Base-by-base conservation (phyloP, 1,284 basidiomycete genomes). In the Rhizoctonia solani region DNA sequence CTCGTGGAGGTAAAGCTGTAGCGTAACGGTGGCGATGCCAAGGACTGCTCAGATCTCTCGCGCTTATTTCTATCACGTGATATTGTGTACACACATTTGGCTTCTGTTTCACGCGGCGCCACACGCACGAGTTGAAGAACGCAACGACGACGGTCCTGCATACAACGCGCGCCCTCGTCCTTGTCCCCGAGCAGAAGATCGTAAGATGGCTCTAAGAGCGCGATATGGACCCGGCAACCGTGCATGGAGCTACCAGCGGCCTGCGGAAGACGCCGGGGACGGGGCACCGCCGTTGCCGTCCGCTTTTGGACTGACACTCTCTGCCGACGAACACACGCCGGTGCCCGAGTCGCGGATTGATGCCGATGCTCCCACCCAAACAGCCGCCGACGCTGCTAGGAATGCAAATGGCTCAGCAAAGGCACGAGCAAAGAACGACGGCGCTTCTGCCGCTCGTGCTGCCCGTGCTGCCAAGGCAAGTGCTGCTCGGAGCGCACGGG, bases 131-230 rank as follows among this genome's bases (percentile, higher is more conserved):
- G 58, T 61, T 61, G 58, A 61, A 61, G 46, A 59, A 59, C 27
- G 58, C 58, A 61, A 61, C 58, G 42, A 61, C 58, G 58, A 61
- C 58, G 58, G 46, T 56, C 41, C 58, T 61, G 58, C 58, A 61
- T 61, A 61, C 58, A 61, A 41, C 58, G 58, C 58, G n/a, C 58
- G 25, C 54, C 32, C 54, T 44, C 54, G 54, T 44, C 37, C 39
- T 27, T 23, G 39, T 29, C 16, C 44, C 11, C 56, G 41, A 44
- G 34, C 30, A 30, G 37, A 8, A n/a, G 3, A 37, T 44, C 9
- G 19, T 32, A 32, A 32, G 19, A 59, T 59, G 56, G 56, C 56
- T 2, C 39, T 59, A 14, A 41, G 56, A 46, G 56, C 56, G 34
- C 41, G 56, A 49, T 59, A 59, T 44, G 56, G 56, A 25, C 56